Evolutionary conservation across 2,329 filamentous ascomycete species (phyloP), one percentile per base, ranked within the genome.

Genomic region (Chaetomium globosum): DNA sequence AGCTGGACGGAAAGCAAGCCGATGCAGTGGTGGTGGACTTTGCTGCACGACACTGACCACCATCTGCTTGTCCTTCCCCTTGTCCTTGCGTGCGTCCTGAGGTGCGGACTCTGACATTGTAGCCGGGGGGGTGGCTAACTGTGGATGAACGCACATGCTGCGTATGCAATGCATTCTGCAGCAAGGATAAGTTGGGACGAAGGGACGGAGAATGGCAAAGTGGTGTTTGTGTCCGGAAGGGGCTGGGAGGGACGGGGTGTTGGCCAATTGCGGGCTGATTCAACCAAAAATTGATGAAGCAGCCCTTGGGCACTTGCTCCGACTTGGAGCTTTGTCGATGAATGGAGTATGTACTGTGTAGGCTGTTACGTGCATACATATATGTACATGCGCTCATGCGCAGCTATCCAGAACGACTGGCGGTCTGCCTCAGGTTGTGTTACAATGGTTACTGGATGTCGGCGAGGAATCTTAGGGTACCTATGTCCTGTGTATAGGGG

Each of bases 11-110:
- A 21, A 51, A 54, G 23, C 52, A 51, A 54, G 23, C 52, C 33
- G 46, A 59, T 48, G 43, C 59, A 56, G 56, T 57, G 61, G 64
- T 21, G 48, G 48, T 31, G 21, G 39, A 61, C 31, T 39, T 39
- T 67, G 63, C 65, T 66, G 65, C 67, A 67, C 62, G 59, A 65
- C 65, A 66, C 61, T 56, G 60, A 53, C 67, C 62, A 58, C 59
- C 39, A 43, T 43, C 16, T 43, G 39, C 39, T n/a, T 43, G 39
- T 19, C 13, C 39, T 49, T 36, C 48, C 21, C 19, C 31, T 13
- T 30, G 9, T 28, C 23, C 30, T 48, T 36, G 57, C 57, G 43
- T 39, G 63, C 39, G 46, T 55, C 52, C 19, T n/a, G 39, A 64
- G 39, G 28, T 59, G 36, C 28, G 43, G 33, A 30, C 30, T 51